phyloP scores from a whole-genome alignment of 2,329 filamentous ascomycete species.

The Samsoniella hepiali region DNA sequence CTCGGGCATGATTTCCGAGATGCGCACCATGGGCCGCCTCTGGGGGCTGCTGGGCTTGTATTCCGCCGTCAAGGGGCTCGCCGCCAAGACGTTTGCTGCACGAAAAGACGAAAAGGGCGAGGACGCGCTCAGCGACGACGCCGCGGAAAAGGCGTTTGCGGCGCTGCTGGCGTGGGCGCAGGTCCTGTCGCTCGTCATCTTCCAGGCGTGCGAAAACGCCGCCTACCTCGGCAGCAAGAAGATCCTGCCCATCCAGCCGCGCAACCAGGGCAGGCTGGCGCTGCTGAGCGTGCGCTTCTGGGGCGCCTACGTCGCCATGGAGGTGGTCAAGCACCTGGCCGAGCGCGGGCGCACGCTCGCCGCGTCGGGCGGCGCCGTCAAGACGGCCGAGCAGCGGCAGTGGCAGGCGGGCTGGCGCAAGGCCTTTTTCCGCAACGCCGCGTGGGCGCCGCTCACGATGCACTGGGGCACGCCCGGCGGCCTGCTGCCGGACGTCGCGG shows the following conservation, averaged over 20 bases:
- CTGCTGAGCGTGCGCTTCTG: conserved; percentile 77
- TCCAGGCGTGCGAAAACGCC: conserved; percentile 79
- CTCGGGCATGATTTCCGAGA: conserved; percentile 64
- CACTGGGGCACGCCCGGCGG: conserved; percentile 77
- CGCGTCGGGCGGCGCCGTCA: conserved; percentile 27
- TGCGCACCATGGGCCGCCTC: conserved; percentile 69
- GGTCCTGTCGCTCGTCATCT: conserved; percentile 63
- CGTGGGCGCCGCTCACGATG: conserved; percentile 77
- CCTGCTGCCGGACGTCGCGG: conserved; percentile 38
- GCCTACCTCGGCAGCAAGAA: conserved; percentile 74
- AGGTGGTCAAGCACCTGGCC: conserved; percentile 63
- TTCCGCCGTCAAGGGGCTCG: conserved; percentile 58
- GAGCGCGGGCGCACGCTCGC: conserved; percentile 40
- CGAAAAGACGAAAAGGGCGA: conserved; percentile 27
- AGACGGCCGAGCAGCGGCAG: conserved; percentile 33
- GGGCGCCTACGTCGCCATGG: conserved; percentile 72
- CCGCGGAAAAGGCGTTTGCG: conserved; percentile 37
- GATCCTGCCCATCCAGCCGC: conserved; percentile 57
- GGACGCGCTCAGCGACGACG: conserved; percentile 35
- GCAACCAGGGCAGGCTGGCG: conserved; percentile 59
- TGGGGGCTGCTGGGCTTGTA: conserved; percentile 76
- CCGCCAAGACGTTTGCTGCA: conserved; percentile 30
- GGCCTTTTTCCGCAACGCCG: conserved; percentile 64
- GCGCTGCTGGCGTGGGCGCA: conserved; percentile 61
- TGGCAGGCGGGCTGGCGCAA: conserved; percentile 58